These are phyloP conservation scores for Delphinella strobiligena DNA, from an alignment of 2,329 filamentous ascomycete species.

Conservation along the genomic window DNA sequence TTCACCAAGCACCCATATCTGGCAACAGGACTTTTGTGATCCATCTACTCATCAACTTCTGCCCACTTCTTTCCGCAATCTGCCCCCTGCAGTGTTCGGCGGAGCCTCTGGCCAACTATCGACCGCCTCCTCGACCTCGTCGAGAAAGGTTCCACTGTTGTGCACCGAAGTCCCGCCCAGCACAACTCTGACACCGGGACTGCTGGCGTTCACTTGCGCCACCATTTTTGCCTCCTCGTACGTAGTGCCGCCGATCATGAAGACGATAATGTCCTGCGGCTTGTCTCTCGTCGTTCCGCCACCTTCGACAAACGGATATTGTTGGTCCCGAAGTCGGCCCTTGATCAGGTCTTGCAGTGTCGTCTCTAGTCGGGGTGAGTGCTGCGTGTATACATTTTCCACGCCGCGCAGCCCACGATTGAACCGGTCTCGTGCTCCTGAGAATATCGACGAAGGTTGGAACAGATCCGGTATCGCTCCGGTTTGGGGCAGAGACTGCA, in stretches of 20 bases:
- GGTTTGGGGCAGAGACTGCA: slow-evolving; percentile 56
- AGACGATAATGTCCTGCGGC: slow-evolving; percentile 90
- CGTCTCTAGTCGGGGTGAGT: slow-evolving; percentile 75
- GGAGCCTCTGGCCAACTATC: slow-evolving; percentile 68
- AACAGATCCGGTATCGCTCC: slow-evolving; percentile 82
- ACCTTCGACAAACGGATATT: slow-evolving; percentile 90
- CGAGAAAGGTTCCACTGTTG: slow-evolving; percentile 77
- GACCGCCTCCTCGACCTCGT: slow-evolving; percentile 84
- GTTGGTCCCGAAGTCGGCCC: slow-evolving; percentile 69
- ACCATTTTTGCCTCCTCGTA: slow-evolving; percentile 97
- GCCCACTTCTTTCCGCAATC: slow-evolving; percentile 49
- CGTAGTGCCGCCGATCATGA: slow-evolving; percentile 84
- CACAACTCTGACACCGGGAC: slow-evolving; percentile 78
- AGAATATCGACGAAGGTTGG: slow-evolving; percentile 82
- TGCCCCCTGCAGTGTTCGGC: slow-evolving; percentile 47
- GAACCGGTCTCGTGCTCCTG: slow-evolving; percentile 73
- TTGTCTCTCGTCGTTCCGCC: slow-evolving; percentile 81
- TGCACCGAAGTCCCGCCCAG: slow-evolving; percentile 80
- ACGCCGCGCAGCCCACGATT: slow-evolving; percentile 85
- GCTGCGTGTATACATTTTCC: slow-evolving; percentile 97
- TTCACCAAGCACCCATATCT: too few species aligned
- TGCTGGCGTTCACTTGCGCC: slow-evolving; percentile 84
- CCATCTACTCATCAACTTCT: slow-evolving; percentile 19
- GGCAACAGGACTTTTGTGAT: not conserved
- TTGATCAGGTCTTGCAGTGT: slow-evolving; percentile 91